Base-by-base conservation (phyloP, 257 asterid genomes). In the Parsonsia alboflavescens region DNA sequence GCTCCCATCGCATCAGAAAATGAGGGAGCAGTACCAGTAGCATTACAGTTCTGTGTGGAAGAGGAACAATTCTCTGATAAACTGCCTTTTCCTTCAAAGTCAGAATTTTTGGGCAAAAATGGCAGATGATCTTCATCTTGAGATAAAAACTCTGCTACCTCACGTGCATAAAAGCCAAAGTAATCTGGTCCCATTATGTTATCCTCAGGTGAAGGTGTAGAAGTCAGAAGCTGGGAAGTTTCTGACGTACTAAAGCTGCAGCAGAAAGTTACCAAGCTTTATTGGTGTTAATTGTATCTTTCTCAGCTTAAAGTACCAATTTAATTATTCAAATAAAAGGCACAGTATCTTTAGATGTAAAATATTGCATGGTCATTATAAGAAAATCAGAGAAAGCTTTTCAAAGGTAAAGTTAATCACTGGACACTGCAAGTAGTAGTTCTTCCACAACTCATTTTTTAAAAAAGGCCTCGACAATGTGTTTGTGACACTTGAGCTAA, bases 1-100 rank as follows among this genome's bases (percentile, higher is more conserved):
- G 89, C 80, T 79, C 96, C 96, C 70, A 90, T 44, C 70, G 87
- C 87, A 79, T 84, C 74, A 75, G 89, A 82, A 85, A 83, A 92
- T 64, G 86, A 78, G 33, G 86, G n/a, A 39, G 84, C 68, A 72
- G 84, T 67, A 73, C 79, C 75, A 57, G 30, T 49, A 63, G 10
- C 7, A 45, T 45, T 63, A 56, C 45, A 58, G 12, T 45, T 57
- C 70, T 74, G 83, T 54, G 64, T 71, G 48, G 72, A 24, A 57
- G 53, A 58, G 76, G 24, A 52, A 75, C 74, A 57, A 80, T 41
- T 74, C 80, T 79, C 74, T 57, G 53, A 75, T 71, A 62, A 68
- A 26, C 53, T 66, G 42, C 77, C 80, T 65, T 72, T 70, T 72
- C 81, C 82, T 75, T 64, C 73, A 12, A 70, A 53, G 22, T 64